Conservation (phyloP, 2,329 filamentous ascomycete species). For the Colletotrichum navitas region DNA sequence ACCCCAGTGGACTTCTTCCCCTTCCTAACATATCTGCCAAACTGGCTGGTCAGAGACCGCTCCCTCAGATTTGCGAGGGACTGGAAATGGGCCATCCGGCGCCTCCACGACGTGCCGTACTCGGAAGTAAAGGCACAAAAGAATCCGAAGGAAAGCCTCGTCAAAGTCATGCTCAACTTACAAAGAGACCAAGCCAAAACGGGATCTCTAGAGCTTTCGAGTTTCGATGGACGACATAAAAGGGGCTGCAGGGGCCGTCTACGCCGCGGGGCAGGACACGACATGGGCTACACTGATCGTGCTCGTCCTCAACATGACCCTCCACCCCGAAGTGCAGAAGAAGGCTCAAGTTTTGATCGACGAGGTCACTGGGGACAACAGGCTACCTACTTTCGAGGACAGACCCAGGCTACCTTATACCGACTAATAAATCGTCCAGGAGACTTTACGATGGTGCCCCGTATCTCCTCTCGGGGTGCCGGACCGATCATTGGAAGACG, state of each 20-base stretch:
- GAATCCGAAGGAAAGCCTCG: constrained; percentile 33
- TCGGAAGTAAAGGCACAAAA: constrained; percentile 40
- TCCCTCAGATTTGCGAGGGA: constrained; percentile 49
- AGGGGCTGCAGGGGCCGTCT: constrained; percentile 62
- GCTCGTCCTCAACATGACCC: constrained; percentile 35
- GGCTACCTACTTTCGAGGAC: constrained; percentile 62
- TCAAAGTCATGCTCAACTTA: constrained; percentile 47
- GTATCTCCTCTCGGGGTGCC: constrained; percentile 65
- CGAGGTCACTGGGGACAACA: constrained; percentile 56
- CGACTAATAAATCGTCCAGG: constrained; percentile 62
- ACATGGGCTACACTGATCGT: constrained; percentile 56
- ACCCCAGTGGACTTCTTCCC: constrained; percentile 64
- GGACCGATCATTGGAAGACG: constrained; percentile 61
- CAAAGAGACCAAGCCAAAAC: constrained; percentile 44
- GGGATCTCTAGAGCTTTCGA: constrained; percentile 52
- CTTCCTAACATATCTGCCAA: constrained; percentile 55
- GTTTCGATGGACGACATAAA: constrained; percentile 58
- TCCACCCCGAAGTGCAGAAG: constrained; percentile 56
- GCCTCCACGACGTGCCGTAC: constrained; percentile 60
- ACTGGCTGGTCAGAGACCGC: constrained; percentile 49
- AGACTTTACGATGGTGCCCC: constrained; percentile 60
- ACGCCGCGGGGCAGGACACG: constrained; percentile 60
- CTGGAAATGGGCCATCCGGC: constrained; percentile 51
- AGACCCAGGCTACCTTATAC: constrained; percentile 58
- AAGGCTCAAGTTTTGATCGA: constrained; percentile 62